Percentiles rank a stretch among this genome's conserved stretches.
Evolutionary conservation across 2,329 filamentous ascomycete genomes (phyloP).

Genomic region (Fusarium pseudonygamai): DNA sequence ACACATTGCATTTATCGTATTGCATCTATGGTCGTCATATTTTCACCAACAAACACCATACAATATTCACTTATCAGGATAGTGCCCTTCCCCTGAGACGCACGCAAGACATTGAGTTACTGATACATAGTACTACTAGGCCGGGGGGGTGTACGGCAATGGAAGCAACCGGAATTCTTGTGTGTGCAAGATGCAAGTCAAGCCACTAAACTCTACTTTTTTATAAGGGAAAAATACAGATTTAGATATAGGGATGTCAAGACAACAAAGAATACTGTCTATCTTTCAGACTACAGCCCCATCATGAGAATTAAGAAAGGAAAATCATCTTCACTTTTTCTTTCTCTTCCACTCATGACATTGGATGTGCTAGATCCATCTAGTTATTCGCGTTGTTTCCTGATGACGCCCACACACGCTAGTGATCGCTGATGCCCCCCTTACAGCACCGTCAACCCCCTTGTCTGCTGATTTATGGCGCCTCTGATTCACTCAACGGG

Average conservation of each 20-base stretch:
- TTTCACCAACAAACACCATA: background rate
- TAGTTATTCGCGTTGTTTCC: constrained; percentile 20
- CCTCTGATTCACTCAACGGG: constrained; percentile 24
- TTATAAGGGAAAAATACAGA: background rate
- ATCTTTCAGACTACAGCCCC: background rate
- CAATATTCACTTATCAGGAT: constrained; percentile 30
- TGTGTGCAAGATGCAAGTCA: background rate
- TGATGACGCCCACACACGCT: constrained; percentile 19
- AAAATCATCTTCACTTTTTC: background rate
- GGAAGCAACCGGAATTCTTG: background rate
- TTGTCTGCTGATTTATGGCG: constrained; percentile 9
- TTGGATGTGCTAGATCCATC: background rate
- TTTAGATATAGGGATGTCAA: background rate
- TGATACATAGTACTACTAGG: background rate
- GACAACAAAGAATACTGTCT: background rate
- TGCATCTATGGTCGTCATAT: background rate
- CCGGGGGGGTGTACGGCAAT: background rate
- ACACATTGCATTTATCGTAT: constrained; percentile 9
- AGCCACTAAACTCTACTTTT: background rate
- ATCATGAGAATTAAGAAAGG: background rate
- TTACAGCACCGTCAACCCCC: constrained; percentile 34
- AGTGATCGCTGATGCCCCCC: constrained; percentile 18
- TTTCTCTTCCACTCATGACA: background rate
- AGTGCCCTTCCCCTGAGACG: constrained; percentile 5
- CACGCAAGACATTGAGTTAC: constrained; percentile 10